A percentile compares a stretch with the other conserved stretches of the same genome.
Conservation (phyloP, 2,329 filamentous ascomycete species). For the Penicillium italicum region DNA sequence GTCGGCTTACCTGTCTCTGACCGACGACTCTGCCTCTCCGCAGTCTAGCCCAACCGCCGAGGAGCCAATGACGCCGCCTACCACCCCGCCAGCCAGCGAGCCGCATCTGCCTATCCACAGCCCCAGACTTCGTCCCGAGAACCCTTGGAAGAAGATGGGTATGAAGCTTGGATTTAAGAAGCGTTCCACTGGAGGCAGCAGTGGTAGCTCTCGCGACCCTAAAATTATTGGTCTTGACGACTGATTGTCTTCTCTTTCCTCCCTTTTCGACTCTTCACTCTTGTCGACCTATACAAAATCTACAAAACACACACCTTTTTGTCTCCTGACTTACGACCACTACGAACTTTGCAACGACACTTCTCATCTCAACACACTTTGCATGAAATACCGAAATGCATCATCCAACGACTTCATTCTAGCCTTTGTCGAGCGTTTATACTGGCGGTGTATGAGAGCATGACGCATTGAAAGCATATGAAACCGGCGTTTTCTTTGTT, state of each 20-base stretch:
- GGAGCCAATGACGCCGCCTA: constrained; percentile 51
- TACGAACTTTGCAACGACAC: constrained; percentile 5
- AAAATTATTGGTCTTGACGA: constrained; percentile 24
- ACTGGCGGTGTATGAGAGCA: constrained; percentile 29
- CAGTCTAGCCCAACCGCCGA: constrained; percentile 41
- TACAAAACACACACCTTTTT: background rate
- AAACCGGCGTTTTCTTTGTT: constrained; percentile 19
- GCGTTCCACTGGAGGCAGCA: constrained; percentile 26
- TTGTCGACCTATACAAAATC: background rate
- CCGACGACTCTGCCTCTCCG: constrained; percentile 46
- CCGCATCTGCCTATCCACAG: constrained; percentile 32
- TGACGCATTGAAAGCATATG: constrained; percentile 26
- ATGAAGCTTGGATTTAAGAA: constrained; percentile 48
- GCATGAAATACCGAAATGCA: constrained; percentile 14
- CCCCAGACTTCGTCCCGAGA: constrained; percentile 44
- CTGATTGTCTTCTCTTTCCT: background rate
- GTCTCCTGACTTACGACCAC: background rate
- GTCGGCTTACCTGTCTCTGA: constrained; percentile 38
- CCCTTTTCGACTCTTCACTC: background rate
- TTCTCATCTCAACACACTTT: constrained; percentile 10
- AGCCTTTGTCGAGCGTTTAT: constrained; percentile 24
- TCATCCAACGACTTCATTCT: constrained; percentile 16
- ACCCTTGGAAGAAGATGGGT: constrained; percentile 53
- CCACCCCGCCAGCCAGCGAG: constrained; percentile 49
- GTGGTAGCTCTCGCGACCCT: constrained; percentile 17